Conservation (phyloP, 2,329 filamentous ascomycete genomes). For the Penicillium sp. region DNA sequence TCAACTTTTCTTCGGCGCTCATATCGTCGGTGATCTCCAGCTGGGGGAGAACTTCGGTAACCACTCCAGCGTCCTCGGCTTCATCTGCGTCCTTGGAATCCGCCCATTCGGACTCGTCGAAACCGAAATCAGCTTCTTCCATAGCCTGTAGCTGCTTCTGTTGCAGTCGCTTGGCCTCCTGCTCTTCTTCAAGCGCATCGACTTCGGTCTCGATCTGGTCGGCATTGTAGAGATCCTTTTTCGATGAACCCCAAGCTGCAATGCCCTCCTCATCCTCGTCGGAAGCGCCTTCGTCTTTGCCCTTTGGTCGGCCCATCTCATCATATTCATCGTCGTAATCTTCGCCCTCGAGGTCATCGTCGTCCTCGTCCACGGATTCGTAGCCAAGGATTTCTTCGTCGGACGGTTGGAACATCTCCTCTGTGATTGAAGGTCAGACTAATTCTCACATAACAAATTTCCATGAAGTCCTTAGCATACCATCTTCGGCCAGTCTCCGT, state of each 20-base stretch:
- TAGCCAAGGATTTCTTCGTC: constrained; percentile 67
- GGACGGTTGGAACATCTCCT: constrained; percentile 61
- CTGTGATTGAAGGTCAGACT: constrained; percentile 40
- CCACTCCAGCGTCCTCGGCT: constrained; percentile 58
- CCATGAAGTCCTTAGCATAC: constrained; percentile 36
- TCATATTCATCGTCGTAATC: constrained; percentile 49
- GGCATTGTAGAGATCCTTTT: constrained; percentile 89
- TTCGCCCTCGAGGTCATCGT: constrained; percentile 42
- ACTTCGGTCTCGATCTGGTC: constrained; percentile 73
- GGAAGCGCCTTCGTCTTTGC: constrained; percentile 29
- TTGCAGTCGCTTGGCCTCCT: constrained; percentile 83
- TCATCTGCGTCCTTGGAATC: constrained; percentile 55
- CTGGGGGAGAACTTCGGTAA: constrained; percentile 86
- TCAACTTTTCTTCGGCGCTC: constrained; percentile 72
- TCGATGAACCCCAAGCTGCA: constrained; percentile 84
- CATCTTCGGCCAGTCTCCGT: constrained; percentile 71
- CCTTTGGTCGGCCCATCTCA: constrained; percentile 29
- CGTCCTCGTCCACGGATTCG: constrained; percentile 51
- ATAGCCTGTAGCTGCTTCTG: constrained; percentile 89
- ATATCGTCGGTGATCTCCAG: constrained; percentile 81
- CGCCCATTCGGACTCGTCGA: constrained; percentile 87
- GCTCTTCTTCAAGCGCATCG: constrained; percentile 87
- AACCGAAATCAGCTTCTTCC: constrained; percentile 89
- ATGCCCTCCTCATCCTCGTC: constrained; percentile 58
- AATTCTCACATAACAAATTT: background rate